Evolutionary conservation across 2,329 filamentous ascomycete species (phyloP).

Genomic region (Phyllosticta citrichinensis): DNA sequence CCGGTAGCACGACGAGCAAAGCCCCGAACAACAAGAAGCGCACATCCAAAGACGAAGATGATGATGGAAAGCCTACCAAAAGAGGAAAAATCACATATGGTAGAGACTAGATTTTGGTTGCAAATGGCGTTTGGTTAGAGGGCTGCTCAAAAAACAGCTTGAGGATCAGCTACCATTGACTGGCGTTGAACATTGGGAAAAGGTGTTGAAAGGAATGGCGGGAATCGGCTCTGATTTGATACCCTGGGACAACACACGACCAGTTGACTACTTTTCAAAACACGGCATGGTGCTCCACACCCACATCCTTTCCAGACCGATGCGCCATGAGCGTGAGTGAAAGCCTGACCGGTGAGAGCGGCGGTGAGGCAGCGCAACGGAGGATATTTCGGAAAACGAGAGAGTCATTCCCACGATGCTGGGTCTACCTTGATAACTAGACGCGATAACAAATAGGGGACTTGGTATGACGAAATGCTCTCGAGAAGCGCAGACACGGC

Average conservation of each 20-base stretch:
- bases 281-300: background rate
- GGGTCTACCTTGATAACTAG: background rate
- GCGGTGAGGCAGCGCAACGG: background rate
- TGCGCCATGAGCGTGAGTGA: background rate
- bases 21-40: slow-evolving; percentile 32
- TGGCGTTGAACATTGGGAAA: background rate
- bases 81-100: slow-evolving; percentile 42
- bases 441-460: background rate
- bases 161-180: background rate
- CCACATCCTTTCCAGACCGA: background rate
- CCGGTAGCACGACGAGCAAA: slow-evolving; percentile 25
- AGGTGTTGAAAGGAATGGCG: background rate
- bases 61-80: slow-evolving; percentile 36
- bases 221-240: background rate
- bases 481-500: background rate
- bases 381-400: background rate
- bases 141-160: background rate
- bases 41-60: slow-evolving; percentile 33
- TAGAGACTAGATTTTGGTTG: slow-evolving; percentile 22
- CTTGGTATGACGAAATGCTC: background rate
- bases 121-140: background rate
- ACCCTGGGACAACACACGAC: background rate
- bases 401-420: background rate
- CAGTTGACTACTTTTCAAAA: background rate
- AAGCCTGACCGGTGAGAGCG: background rate